Evolutionary conservation across 2,329 filamentous ascomycete species (phyloP).

Genomic region (Dactylellina haptotyla): DNA sequence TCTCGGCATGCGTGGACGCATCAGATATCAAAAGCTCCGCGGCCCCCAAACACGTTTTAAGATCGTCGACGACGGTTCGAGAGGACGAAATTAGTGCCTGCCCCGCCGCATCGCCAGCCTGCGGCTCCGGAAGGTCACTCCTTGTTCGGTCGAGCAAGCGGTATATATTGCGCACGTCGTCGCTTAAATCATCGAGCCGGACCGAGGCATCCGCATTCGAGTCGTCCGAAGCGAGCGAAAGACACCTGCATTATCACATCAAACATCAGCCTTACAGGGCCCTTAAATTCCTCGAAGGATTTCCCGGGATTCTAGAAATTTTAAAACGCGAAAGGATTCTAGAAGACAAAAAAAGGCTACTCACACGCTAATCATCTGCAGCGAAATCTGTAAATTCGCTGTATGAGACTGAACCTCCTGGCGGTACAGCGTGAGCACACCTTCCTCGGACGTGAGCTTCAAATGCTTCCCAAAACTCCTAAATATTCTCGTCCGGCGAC

Average conservation of each 20-base stretch:
- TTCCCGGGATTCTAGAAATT: no score
- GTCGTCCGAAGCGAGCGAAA: slow-evolving; percentile 51
- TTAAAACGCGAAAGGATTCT: no score
- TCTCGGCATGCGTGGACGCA: slow-evolving; percentile 48
- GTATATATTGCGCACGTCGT: slow-evolving; percentile 49
- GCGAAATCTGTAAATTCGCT: slow-evolving; percentile 48
- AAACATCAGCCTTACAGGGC: slow-evolving; percentile 28
- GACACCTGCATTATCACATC: slow-evolving; percentile 22
- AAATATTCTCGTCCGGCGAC: slow-evolving; percentile 43
- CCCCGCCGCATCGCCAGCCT: slow-evolving; percentile 14
- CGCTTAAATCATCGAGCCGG: slow-evolving; percentile 51
- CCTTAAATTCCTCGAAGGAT: background rate
- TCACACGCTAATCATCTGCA: slow-evolving; percentile 53
- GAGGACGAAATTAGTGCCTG: slow-evolving; percentile 34
- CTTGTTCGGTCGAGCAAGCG: slow-evolving; percentile 35
- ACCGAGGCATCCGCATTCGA: slow-evolving; percentile 47
- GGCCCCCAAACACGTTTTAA: slow-evolving; percentile 33
- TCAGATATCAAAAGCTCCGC: slow-evolving; percentile 50
- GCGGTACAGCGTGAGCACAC: slow-evolving; percentile 48
- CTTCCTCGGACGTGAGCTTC: slow-evolving; percentile 45
- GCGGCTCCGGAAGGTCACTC: slow-evolving; percentile 34
- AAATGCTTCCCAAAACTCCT: slow-evolving; percentile 51
- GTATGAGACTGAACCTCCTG: slow-evolving; percentile 52
- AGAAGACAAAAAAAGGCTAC: background rate
- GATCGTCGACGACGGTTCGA: slow-evolving; percentile 38